Evolutionary conservation across 352 stramenopile species (phyloP), one percentile per base, ranked within the genome.

Genomic region (Globisporangium paroecandrum): DNA sequence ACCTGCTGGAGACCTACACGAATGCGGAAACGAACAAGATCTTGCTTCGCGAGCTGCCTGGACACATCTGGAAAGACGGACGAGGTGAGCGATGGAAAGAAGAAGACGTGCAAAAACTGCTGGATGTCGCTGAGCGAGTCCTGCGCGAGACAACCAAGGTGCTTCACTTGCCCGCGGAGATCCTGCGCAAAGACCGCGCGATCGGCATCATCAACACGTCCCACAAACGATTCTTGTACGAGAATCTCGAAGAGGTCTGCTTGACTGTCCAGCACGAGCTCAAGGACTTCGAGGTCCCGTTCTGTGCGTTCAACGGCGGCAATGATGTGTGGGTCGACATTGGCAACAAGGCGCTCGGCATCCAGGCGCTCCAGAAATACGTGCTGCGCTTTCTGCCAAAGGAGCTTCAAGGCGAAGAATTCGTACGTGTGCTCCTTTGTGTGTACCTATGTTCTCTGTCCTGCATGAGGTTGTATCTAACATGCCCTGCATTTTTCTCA

Each of bases 281-380:
- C 38, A 74, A 82, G 36, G 74, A 92, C 66, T 83, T 78, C 18
- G 57, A 53, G 1, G 78, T 99, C 24, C 97, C 97, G 10, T 98
- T 97, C 70, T 99, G 95, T 70, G 95, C 95, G 1, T 99, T 99
- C 71, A 99, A 99, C 75, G 97, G 97, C 29, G 97, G 97, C 15
- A 92, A 95, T 46, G 97, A 99, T 73, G 93, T 96, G 51, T 99
- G 93, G 93, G 93, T 99, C 15, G 97, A 99, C 74, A 89, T 98
- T 49, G 97, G 97, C n/a, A 97, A 99, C 77, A 99, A 99, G 75
- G 82, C 90, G 10, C 85, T 98, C 25, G 97, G 90, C 13, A 97
- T 99, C 46, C 74, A 91, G 66, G 91, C 97, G 36, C 77, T 99
- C 20, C 89, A 98, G 71, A 84, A 90, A 59, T 93, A 90, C 57